These are phyloP conservation scores for Xanthoceras sorbifolium DNA, from an alignment of 345 rosid species.

Conservation along the genomic window DNA sequence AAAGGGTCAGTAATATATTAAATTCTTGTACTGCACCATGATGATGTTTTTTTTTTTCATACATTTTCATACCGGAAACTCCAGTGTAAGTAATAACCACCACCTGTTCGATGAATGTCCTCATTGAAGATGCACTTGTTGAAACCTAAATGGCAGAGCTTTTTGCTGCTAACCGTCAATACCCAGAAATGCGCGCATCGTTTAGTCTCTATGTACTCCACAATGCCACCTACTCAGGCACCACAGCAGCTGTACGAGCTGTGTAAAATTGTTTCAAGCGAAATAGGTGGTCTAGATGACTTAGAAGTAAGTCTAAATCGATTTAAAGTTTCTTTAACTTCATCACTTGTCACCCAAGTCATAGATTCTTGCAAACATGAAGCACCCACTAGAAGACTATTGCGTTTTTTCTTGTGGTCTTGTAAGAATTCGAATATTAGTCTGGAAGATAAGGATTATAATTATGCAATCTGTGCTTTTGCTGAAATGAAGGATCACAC, in stretches of 20 bases:
- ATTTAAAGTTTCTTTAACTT: constrained; percentile 38
- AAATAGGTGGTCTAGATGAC: constrained; percentile 80
- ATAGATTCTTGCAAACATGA: constrained; percentile 54
- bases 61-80: too few relatives aligned
- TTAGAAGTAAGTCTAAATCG: constrained; percentile 56
- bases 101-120: constrained; percentile 54
- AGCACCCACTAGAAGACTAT: constrained; percentile 64
- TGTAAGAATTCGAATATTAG: constrained; percentile 36
- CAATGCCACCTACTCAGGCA: constrained; percentile 16
- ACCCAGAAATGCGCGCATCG: constrained; percentile 12
- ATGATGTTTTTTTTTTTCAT: neutral
- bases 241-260: constrained; percentile 42
- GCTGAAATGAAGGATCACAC: constrained; percentile 73
- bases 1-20: neutral
- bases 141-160: constrained; percentile 24
- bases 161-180: constrained; percentile 13
- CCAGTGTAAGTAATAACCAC: neutral
- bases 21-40: neutral
- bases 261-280: constrained; percentile 50
- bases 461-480: constrained; percentile 62
- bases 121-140: constrained; percentile 35
- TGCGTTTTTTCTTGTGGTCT: constrained; percentile 87
- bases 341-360: constrained; percentile 48
- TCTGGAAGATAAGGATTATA: constrained; percentile 59
- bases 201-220: constrained; percentile 26